Percentiles rank a stretch among this genome's conserved stretches.
Evolutionary conservation across 1,284 basidiomycete species (phyloP).

Genomic region (Rhodotorula sp.): DNA sequence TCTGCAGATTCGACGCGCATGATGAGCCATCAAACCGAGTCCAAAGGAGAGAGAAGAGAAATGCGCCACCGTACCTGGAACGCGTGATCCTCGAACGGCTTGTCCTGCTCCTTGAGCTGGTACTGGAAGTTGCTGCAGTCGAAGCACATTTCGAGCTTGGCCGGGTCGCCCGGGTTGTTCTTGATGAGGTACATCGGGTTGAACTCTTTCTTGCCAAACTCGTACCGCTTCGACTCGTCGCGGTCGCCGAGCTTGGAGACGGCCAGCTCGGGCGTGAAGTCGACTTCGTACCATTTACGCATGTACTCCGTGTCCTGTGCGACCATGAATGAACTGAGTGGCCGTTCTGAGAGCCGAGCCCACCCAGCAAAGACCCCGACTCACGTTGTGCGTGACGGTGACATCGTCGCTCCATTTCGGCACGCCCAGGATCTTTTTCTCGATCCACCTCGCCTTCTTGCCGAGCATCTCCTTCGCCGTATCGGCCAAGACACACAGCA

Average conservation of each 20-base stretch:
- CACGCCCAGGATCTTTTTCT: conserved; percentile 61
- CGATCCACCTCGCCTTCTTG: conserved; percentile 59
- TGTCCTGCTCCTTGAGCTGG: conserved; percentile 50
- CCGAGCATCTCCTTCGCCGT: conserved; percentile 60
- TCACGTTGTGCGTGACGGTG: conserved; percentile 60
- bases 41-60: too few species aligned
- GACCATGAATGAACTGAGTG: too few species aligned
- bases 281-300: conserved; percentile 54
- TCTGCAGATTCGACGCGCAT: conserved; percentile 51
- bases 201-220: conserved; percentile 57
- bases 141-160: conserved; percentile 62
- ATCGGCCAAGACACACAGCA: conserved; percentile 62
- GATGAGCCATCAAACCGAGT: too few species aligned
- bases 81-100: conserved; percentile 24
- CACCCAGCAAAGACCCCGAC: not conserved
- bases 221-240: conserved; percentile 51
- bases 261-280: conserved; percentile 52
- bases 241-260: conserved; percentile 50
- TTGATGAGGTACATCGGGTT: conserved; percentile 61
- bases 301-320: conserved; percentile 38
- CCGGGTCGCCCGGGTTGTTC: conserved; percentile 59
- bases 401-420: conserved; percentile 54
- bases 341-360: too few species aligned
- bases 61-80: conserved; percentile 9
- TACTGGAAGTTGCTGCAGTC: conserved; percentile 59